Evolutionary conservation across 176 grass and related monocot genomes (phyloP).

Genomic region (Bolboschoenus planiculmis): DNA sequence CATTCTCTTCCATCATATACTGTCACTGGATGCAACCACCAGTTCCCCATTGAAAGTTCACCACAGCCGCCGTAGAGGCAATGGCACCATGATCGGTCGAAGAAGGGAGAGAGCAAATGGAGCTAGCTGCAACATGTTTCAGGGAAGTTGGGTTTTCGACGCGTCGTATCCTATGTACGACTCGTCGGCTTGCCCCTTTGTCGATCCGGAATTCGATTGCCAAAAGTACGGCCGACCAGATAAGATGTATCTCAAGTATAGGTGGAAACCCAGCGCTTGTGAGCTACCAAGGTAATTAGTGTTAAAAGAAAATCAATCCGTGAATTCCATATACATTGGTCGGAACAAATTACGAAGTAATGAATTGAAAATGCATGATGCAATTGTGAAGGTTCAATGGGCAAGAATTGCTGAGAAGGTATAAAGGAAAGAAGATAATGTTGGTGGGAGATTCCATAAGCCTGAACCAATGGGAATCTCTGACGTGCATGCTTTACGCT

Average conservation of each 20-base stretch:
- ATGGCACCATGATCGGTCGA: conserved; percentile 17
- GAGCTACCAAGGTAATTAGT: conserved; percentile 89
- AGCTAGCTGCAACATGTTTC: conserved; percentile 62
- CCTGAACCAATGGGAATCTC: conserved; percentile 95
- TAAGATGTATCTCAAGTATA: conserved; percentile 77
- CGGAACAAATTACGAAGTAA: no score
- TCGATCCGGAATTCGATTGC: conserved; percentile 87
- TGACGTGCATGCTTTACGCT: conserved; percentile 85
- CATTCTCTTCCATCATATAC: background rate
- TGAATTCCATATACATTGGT: no score
- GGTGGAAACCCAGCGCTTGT: conserved; percentile 64
- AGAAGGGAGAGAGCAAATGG: conserved; percentile 21
- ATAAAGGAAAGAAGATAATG: conserved; percentile 98
- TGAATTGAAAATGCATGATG: no score
- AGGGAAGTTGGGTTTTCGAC: conserved; percentile 76
- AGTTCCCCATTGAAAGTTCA: conserved; percentile 5
- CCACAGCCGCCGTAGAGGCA: conserved; percentile 25
- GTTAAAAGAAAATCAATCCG: no score
- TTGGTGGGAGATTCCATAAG: conserved; percentile 97
- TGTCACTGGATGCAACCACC: conserved; percentile 16
- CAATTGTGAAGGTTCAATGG: conserved; percentile 55
- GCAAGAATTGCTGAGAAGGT: conserved; percentile 40
- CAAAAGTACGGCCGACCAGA: conserved; percentile 73
- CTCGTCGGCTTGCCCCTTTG: conserved; percentile 66
- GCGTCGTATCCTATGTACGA: conserved; percentile 54